phyloP scores from a whole-genome alignment of 495 filamentous ascomycete genomes.

The Tuber borchii region DNA sequence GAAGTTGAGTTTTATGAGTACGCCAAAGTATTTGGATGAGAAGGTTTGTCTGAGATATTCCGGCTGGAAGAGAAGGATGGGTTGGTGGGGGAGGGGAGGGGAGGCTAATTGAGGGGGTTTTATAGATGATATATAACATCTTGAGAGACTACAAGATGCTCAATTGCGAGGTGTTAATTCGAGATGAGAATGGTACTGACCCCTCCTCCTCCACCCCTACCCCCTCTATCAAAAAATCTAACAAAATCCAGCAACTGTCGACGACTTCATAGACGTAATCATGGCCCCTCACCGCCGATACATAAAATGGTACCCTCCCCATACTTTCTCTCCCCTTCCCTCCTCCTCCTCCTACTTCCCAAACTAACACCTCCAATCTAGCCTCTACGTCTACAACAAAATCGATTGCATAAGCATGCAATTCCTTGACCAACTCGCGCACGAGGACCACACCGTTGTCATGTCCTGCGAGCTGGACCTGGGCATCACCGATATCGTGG shows the following conservation, averaged over 20 bases:
- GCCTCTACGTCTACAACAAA: constrained; percentile 99
- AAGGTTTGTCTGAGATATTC: constrained; percentile 47
- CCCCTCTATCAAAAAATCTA: background rate
- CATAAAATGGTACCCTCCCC: constrained; percentile 55
- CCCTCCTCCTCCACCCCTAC: background rate
- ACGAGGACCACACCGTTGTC: constrained; percentile 86
- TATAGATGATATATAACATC: constrained; percentile 81
- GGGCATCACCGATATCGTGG: constrained; percentile 91
- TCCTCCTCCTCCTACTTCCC: background rate
- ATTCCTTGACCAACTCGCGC: constrained; percentile 83
- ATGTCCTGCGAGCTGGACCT: constrained; percentile 98
- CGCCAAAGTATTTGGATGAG: constrained; percentile 87
- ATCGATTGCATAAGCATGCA: constrained; percentile 93
- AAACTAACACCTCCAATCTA: constrained; percentile 44
- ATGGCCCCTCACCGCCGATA: constrained; percentile 99
- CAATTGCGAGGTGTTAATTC: constrained; percentile 91
- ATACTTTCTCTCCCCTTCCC: background rate
- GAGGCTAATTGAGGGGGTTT: constrained; percentile 10
- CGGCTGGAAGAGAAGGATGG: background rate
- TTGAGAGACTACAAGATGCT: constrained; percentile 97
- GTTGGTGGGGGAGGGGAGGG: no score
- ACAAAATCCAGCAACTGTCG: constrained; percentile 66
- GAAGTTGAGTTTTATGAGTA: constrained; percentile 91
- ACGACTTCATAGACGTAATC: constrained; percentile 98
- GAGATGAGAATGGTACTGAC: constrained; percentile 73